Conservation (phyloP, 495 filamentous ascomycete genomes). For the Alectoria sarmentosa region DNA sequence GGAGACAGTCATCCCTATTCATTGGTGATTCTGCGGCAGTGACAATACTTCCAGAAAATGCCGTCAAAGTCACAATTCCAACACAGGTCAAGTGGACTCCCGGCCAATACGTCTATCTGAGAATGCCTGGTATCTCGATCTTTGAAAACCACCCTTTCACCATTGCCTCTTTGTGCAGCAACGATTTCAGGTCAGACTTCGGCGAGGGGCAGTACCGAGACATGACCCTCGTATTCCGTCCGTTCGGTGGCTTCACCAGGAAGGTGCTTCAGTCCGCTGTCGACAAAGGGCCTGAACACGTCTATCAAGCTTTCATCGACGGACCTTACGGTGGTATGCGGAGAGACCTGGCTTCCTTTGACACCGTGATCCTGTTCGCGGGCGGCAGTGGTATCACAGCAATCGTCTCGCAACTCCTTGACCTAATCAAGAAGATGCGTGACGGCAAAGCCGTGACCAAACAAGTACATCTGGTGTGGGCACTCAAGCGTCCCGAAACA, state of each 20-base stretch:
- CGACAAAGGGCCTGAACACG: constrained; percentile 74
- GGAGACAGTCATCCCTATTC: constrained; percentile 64
- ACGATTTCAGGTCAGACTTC: constrained; percentile 83
- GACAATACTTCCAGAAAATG: constrained; percentile 81
- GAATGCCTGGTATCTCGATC: constrained; percentile 84
- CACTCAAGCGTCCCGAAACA: constrained; percentile 78
- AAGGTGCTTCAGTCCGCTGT: constrained; percentile 70
- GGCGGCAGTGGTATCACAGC: constrained; percentile 94
- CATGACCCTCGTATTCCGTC: constrained; percentile 83
- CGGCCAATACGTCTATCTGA: constrained; percentile 89
- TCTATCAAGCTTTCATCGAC: constrained; percentile 84
- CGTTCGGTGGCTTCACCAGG: constrained; percentile 81
- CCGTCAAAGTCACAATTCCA: constrained; percentile 87
- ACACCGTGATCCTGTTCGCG: constrained; percentile 85
- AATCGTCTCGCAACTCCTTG: constrained; percentile 79
- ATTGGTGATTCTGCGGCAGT: constrained; percentile 84
- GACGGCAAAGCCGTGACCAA: constrained; percentile 89
- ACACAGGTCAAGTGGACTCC: constrained; percentile 90
- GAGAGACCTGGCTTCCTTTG: constrained; percentile 84
- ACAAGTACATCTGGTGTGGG: constrained; percentile 86
- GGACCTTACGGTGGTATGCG: constrained; percentile 94
- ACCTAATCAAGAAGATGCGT: constrained; percentile 89
- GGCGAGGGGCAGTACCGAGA: constrained; percentile 73
- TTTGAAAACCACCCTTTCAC: constrained; percentile 96
- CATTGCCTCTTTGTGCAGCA: constrained; percentile 80